phyloP scores from a whole-genome alignment of 2,329 filamentous ascomycete species.

The Grosmannia clavigera region DNA sequence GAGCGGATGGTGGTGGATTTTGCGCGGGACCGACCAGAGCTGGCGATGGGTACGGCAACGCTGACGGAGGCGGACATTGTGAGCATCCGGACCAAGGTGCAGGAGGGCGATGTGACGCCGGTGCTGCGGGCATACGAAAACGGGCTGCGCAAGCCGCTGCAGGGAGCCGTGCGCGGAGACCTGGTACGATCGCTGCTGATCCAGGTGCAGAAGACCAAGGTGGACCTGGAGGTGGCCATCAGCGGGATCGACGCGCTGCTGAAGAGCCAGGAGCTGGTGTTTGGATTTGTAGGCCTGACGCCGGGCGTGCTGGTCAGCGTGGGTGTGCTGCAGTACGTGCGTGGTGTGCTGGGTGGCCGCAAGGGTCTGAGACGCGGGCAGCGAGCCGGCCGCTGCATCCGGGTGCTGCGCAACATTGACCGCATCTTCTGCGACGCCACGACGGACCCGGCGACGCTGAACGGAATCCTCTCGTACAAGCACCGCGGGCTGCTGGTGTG shows the following conservation, averaged over 20 bases:
- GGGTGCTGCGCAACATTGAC: constrained; percentile 78
- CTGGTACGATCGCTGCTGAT: constrained; percentile 84
- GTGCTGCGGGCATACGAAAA: constrained; percentile 85
- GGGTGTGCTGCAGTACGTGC: constrained; percentile 59
- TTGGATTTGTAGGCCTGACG: constrained; percentile 91
- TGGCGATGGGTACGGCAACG: constrained; percentile 33
- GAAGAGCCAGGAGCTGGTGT: constrained; percentile 93
- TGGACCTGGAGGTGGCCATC: constrained; percentile 92
- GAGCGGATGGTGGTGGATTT: constrained; percentile 99
- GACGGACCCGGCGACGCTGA: constrained; percentile 42
- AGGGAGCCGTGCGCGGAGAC: constrained; percentile 74
- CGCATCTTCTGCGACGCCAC: constrained; percentile 59
- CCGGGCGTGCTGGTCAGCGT: constrained; percentile 83
- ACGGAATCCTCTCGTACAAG: constrained; percentile 73
- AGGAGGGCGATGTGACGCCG: constrained; percentile 84
- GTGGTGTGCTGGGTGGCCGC: constrained; percentile 55
- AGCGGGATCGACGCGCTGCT: constrained; percentile 88
- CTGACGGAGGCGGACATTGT: constrained; percentile 59
- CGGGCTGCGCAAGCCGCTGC: constrained; percentile 70
- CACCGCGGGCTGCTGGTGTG: constrained; percentile 84
- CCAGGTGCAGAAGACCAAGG: constrained; percentile 97
- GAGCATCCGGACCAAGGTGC: constrained; percentile 66
- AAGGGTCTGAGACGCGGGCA: constrained; percentile 53
- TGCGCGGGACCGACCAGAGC: constrained; percentile 65
- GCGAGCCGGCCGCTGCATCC: constrained; percentile 57